Percentiles rank a stretch among this genome's conserved stretches.
Conservation (phyloP, 116 monocot genomes). For the Cymodocea nodosa region DNA sequence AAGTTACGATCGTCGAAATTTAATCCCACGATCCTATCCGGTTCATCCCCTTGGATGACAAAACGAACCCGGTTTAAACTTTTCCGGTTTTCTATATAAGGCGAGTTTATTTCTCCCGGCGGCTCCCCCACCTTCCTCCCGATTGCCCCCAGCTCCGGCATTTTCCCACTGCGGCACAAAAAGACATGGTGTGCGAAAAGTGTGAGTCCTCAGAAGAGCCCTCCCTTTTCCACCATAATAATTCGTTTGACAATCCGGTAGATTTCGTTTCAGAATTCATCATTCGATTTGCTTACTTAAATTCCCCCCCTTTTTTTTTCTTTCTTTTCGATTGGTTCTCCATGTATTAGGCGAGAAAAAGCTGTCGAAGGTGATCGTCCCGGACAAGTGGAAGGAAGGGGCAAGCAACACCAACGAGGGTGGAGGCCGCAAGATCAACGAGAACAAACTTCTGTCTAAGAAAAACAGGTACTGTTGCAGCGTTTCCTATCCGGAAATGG, state of each 20-base stretch:
- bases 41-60: too few species aligned
- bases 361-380: conserved; percentile 93
- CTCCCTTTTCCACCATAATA: not conserved
- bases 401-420: conserved; percentile 93
- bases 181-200: conserved; percentile 86
- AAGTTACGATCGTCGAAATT: too few species aligned
- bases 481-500: not conserved
- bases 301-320: not conserved
- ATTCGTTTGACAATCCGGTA: too few species aligned
- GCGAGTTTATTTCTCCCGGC: too few species aligned
- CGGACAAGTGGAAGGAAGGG: conserved; percentile 99
- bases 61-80: too few species aligned
- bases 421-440: conserved; percentile 97
- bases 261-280: too few species aligned
- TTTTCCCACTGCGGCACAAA: too few species aligned
- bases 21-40: too few species aligned
- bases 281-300: not conserved
- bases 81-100: too few species aligned
- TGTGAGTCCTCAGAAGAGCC: conserved; percentile 25
- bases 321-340: not conserved
- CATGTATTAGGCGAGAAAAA: conserved; percentile 85
- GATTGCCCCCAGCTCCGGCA: too few species aligned
- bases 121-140: too few species aligned
- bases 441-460: conserved; percentile 97
- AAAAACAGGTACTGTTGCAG: conserved; percentile 48